Conservation (phyloP, 164 flowering plant species). For the Magnolia sinica region DNA sequence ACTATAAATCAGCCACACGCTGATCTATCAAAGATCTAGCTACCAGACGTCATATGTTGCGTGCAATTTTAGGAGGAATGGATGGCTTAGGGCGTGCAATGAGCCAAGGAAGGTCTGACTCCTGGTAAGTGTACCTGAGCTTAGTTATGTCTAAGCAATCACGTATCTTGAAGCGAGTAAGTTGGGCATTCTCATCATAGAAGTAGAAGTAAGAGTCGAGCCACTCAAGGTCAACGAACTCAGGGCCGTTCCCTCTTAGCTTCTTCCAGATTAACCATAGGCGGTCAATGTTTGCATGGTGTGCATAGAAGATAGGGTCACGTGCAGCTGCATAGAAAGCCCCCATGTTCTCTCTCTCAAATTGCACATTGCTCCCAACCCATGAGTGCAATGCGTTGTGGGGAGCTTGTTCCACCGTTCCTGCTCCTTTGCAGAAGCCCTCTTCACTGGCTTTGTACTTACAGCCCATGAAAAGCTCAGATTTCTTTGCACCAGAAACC, state of each 20-base stretch:
- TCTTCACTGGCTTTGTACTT: constrained; percentile 11
- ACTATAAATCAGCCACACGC: too few relatives aligned
- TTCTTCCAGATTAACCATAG: constrained; percentile 25
- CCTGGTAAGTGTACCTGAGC: constrained; percentile 21
- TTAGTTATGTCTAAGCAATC: constrained; percentile 22
- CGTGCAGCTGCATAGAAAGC: constrained; percentile 25
- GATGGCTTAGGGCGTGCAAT: constrained; percentile 27
- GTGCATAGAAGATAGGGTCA: constrained; percentile 29
- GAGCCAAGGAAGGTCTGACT: constrained; percentile 20
- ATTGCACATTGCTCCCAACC: constrained; percentile 20
- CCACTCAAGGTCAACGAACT: constrained; percentile 21
- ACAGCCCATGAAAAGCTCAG: constrained; percentile 30
- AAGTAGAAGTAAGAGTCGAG: constrained; percentile 25
- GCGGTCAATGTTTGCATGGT: constrained; percentile 29
- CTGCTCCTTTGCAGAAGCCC: constrained; percentile 21
- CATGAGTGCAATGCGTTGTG: constrained; percentile 27
- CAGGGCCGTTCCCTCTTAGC: constrained; percentile 7
- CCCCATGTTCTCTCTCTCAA: constrained; percentile 25
- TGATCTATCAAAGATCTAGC: too few relatives aligned
- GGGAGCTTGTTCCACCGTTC: constrained; percentile 27
- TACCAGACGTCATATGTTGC: too few relatives aligned
- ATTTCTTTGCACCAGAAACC: constrained; percentile 32
- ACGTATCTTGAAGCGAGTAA: constrained; percentile 16
- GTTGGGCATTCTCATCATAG: constrained; percentile 21
- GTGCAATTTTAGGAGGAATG: constrained; percentile 23